Percentiles rank a stretch among this genome's conserved stretches.
Conservation (phyloP, 345 rosid genomes). For the Brassica napus region DNA sequence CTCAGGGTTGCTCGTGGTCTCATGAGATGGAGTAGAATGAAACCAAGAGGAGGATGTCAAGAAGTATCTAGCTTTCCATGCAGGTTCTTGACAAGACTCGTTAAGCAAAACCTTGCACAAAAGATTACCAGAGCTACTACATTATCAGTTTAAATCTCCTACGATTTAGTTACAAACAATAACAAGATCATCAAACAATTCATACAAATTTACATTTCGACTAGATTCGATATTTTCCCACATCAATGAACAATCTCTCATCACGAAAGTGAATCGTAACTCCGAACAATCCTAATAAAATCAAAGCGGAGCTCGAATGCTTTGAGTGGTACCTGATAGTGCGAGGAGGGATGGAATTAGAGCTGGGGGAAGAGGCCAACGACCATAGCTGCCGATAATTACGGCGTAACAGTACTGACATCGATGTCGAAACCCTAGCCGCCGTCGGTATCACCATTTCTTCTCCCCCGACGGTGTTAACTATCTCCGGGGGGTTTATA, state of each 20-base stretch:
- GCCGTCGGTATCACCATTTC: conserved; percentile 35
- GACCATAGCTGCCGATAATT: conserved; percentile 27
- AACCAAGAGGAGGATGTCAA: conserved; percentile 43
- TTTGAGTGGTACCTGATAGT: conserved; percentile 39
- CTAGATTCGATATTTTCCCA: background rate
- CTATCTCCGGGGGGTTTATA: background rate
- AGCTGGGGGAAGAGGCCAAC: conserved; percentile 9
- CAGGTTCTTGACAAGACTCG: conserved; percentile 17
- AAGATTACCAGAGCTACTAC: conserved; percentile 58
- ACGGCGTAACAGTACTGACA: conserved; percentile 25
- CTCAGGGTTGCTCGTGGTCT: background rate
- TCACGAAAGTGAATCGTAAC: background rate
- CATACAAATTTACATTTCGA: background rate
- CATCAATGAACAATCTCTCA: background rate
- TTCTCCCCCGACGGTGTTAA: conserved; percentile 11
- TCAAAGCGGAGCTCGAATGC: conserved; percentile 14
- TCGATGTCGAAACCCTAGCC: conserved; percentile 41
- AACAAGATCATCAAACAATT: background rate
- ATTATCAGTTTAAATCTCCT: conserved; percentile 37
- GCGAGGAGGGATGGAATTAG: background rate
- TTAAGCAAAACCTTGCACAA: conserved; percentile 62
- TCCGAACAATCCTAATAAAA: background rate
- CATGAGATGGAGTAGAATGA: conserved; percentile 47
- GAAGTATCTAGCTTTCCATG: background rate
- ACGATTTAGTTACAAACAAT: background rate